Evolutionary conservation across 2,329 filamentous ascomycete species (phyloP), one percentile per base, ranked within the genome.

Genomic region (Ploettnerulaceae sp.): DNA sequence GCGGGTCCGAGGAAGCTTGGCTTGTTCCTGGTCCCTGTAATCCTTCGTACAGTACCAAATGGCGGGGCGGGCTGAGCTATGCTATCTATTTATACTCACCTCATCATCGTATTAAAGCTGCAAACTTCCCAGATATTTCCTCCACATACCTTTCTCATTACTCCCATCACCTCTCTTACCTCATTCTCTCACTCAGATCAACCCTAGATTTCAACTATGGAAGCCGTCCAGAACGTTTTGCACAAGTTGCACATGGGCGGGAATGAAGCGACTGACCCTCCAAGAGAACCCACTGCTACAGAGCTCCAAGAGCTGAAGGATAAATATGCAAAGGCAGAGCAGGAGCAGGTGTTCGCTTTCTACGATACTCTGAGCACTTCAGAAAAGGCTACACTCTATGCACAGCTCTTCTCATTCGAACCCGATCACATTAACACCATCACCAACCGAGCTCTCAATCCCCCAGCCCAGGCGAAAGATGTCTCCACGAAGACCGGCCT

Each of bases 351-450:
- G 55, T 89, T 94, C 63, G 75, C 83, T 48, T 97, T 90, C 70
- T 95, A 86, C 73, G 88, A 96, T 63, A 77, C 82, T 53, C 82
- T 98, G 53, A 73, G 74, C 53, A 69, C 75, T 14, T 68, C 75
- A 42, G 89, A 96, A 55, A 88, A 95, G 71, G 81, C 82, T 34
- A 67, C 75, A 7, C 79, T 98, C 48, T 95, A 82, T 74, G 71
- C 84, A 61, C 93, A 97, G 70, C 78, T 97, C 51, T 77, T 78
- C 55, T 75, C 74, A 62, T 89, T 97, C 71, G 81, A 96, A 66
- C 90, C 91, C 47, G 75, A 77, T 49, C 79, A 86, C 71, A 91
- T 97, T 77, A 95, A 93, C 72, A 78, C 84, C 59, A 84, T 97
- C 67, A 84, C 87, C 62, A 72, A 91, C 57, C 82, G 79, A 65